phyloP scores from a whole-genome alignment of 73 alveolate species.

The Paramecium caudatum region DNA sequence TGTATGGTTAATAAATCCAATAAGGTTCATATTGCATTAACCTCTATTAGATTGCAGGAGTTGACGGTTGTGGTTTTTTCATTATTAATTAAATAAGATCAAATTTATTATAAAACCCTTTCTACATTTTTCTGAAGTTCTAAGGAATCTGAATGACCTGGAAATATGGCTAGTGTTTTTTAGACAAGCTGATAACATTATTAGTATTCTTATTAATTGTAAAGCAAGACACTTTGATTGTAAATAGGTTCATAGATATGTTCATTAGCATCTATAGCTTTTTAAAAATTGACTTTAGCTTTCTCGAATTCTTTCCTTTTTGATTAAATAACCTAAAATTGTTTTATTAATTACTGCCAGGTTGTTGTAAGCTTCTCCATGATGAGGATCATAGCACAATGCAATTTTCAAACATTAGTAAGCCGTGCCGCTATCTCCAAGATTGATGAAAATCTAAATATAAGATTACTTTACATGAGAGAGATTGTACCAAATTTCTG shows the following conservation, averaged over 20 bases:
- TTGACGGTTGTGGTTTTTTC: neutral
- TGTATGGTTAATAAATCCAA: slow-evolving; percentile 18
- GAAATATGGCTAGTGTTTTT: slow-evolving; percentile 67
- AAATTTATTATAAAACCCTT: slow-evolving; percentile 64
- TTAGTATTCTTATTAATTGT: slow-evolving; percentile 46
- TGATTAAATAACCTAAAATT: slow-evolving; percentile 43
- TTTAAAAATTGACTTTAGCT: slow-evolving; percentile 45
- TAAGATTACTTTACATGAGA: slow-evolving; percentile 48
- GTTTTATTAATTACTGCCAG: slow-evolving; percentile 36
- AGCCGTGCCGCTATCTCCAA: slow-evolving; percentile 78
- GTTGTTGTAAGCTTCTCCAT: slow-evolving; percentile 76
- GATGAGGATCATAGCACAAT: slow-evolving; percentile 70
- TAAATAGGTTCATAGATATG: slow-evolving; percentile 65
- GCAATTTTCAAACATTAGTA: slow-evolving; percentile 60
- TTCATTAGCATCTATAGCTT: slow-evolving; percentile 54
- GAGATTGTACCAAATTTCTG: slow-evolving; percentile 75
- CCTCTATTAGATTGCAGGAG: neutral
- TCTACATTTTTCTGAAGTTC: slow-evolving; percentile 62
- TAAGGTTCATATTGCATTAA: neutral
- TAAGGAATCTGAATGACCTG: slow-evolving; percentile 72
- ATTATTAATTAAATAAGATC: slow-evolving; percentile 32
- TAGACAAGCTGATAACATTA: slow-evolving; percentile 49
- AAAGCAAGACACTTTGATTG: slow-evolving; percentile 62
- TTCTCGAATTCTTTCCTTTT: slow-evolving; percentile 62
- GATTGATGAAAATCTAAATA: slow-evolving; percentile 52